phyloP scores from a whole-genome alignment of 176 grass and related monocot genomes.

The Triticum urartu region DNA sequence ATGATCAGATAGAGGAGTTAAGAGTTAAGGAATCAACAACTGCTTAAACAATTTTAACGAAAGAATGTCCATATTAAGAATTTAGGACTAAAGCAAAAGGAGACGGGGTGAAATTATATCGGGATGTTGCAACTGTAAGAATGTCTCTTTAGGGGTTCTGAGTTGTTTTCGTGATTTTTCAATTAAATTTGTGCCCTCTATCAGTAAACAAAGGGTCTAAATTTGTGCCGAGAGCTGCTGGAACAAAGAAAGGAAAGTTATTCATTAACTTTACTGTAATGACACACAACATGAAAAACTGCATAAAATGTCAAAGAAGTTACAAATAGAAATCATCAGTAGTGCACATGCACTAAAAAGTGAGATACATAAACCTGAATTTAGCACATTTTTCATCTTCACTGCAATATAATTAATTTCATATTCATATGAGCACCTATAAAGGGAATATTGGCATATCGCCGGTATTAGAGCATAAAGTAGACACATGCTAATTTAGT shows the following conservation, averaged over 20 bases:
- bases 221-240: neutral
- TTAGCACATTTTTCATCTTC: neutral
- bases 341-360: neutral
- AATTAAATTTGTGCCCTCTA: neutral
- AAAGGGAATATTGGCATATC: neutral
- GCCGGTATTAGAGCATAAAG: neutral
- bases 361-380: neutral
- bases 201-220: neutral
- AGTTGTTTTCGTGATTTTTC: neutral
- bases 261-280: neutral
- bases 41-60: neutral
- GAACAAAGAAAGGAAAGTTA: neutral
- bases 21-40: neutral
- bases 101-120: neutral
- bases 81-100: neutral
- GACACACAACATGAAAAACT: neutral
- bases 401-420: neutral
- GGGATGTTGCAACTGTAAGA: neutral
- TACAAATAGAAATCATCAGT: neutral
- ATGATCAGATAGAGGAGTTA: neutral
- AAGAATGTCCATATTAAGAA: neutral
- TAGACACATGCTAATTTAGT: neutral
- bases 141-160: neutral
- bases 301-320: constrained; percentile 18
- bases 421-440: neutral